Conservation (phyloP, 2,329 filamentous ascomycete genomes). For the Pseudogymnoascus sp. region DNA sequence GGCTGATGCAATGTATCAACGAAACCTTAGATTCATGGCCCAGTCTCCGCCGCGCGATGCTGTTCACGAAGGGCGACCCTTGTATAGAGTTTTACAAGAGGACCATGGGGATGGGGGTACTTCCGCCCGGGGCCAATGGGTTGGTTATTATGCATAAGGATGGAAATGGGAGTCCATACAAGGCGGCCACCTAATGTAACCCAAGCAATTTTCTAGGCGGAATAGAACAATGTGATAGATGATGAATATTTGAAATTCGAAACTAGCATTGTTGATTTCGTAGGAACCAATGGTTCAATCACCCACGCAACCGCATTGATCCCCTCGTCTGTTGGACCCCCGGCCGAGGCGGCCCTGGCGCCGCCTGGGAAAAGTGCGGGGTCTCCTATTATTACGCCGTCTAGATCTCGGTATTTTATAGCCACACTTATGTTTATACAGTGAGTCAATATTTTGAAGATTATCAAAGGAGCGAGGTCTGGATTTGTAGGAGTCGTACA, state of each 20-base stretch:
- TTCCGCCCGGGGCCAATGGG: neutral
- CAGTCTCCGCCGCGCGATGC: conserved; percentile 52
- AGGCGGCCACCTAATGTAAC: neutral
- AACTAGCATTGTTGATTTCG: neutral
- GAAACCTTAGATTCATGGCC: conserved; percentile 51
- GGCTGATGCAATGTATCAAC: conserved; percentile 54
- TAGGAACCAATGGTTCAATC: neutral
- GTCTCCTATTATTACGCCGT: neutral
- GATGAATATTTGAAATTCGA: neutral
- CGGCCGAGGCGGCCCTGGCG: neutral
- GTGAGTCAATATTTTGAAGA: neutral
- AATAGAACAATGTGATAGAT: neutral
- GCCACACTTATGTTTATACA: neutral
- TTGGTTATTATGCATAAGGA: neutral
- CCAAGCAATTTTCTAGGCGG: neutral
- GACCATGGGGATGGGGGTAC: conserved; percentile 20
- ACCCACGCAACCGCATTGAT: no score
- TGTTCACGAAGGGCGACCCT: conserved; percentile 38
- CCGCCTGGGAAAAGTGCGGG: neutral
- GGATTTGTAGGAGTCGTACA: neutral
- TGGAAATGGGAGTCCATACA: conserved; percentile 1
- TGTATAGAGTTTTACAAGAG: conserved; percentile 22
- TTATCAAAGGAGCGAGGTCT: neutral
- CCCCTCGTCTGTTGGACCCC: neutral
- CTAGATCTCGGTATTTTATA: neutral